phyloP scores from a whole-genome alignment of 192 early-diverging fungal species.

The Gamsiella multidivaricata region DNA sequence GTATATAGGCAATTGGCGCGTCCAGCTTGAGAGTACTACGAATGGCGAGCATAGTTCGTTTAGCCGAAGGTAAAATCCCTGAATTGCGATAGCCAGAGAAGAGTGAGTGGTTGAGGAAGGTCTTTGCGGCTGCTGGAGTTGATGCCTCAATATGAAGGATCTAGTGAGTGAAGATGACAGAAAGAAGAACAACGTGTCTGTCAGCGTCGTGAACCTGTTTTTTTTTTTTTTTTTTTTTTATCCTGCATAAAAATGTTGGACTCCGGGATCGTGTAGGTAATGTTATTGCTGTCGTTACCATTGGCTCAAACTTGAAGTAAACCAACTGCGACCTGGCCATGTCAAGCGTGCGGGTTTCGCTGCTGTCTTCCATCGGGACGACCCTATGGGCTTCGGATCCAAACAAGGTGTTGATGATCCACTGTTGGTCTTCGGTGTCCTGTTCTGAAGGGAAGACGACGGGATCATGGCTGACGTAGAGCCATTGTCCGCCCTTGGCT shows the following conservation, averaged over 20 bases:
- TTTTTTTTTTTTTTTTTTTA: not conserved
- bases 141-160: conserved; percentile 66
- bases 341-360: conserved; percentile 2
- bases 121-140: conserved; percentile 57
- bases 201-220: not conserved
- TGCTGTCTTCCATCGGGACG: conserved; percentile 29
- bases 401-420: conserved; percentile 48
- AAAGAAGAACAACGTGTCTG: no score
- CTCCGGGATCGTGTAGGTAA: not conserved
- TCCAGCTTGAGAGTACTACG: conserved; percentile 64
- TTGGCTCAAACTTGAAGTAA: conserved; percentile 67
- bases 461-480: conserved; percentile 62
- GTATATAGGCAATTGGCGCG: conserved; percentile 62
- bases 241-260: not conserved
- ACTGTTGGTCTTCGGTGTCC: conserved; percentile 7
- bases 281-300: conserved; percentile 43
- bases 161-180: conserved; percentile 19
- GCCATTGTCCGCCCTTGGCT: conserved; percentile 60
- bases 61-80: conserved; percentile 59
- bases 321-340: conserved; percentile 47
- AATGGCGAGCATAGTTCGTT: conserved; percentile 65
- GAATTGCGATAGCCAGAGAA: conserved; percentile 64
- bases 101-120: conserved; percentile 56
- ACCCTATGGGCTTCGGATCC: conserved; percentile 44
- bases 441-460: conserved; percentile 38